A percentile compares a stretch with the other conserved stretches of the same genome.
Evolutionary conservation across 805 yeast species (phyloP).

Genomic region (Ogataea naganishii): DNA sequence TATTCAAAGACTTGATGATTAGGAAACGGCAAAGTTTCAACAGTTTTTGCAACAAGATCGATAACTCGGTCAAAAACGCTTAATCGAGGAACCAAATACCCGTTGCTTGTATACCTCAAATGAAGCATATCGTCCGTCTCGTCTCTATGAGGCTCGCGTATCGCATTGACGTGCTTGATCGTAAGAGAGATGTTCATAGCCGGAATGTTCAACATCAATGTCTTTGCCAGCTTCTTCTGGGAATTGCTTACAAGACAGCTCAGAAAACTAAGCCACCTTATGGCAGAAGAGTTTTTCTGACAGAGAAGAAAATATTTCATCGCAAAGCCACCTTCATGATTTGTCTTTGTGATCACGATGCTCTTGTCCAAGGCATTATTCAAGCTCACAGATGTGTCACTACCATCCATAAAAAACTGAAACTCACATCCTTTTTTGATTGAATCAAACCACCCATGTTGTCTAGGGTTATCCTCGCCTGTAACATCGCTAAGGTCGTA

Average conservation of each 20-base stretch:
- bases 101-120: slow-evolving; percentile 7
- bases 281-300: slow-evolving; percentile 42
- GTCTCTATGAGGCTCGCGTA: not conserved
- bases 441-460: slow-evolving; percentile 2
- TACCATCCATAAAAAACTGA: slow-evolving; percentile 12
- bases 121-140: not conserved
- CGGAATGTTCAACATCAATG: slow-evolving; percentile 32
- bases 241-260: slow-evolving; percentile 32
- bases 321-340: slow-evolving; percentile 3
- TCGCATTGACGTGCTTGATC: slow-evolving; percentile 16
- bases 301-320: slow-evolving; percentile 44
- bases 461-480: not conserved
- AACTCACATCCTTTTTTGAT: slow-evolving; percentile 8
- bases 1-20: slow-evolving; percentile 1
- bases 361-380: slow-evolving; percentile 68
- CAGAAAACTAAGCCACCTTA: slow-evolving; percentile 58
- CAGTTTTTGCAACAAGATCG: slow-evolving; percentile 25
- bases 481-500: not conserved
- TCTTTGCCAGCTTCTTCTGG: slow-evolving; percentile 4
- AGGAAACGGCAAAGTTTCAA: slow-evolving; percentile 11
- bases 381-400: slow-evolving; percentile 33
- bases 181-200: slow-evolving; percentile 34
- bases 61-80: slow-evolving; percentile 30
- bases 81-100: slow-evolving; percentile 17
- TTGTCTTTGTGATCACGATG: slow-evolving; percentile 36